These are phyloP conservation scores for Termitomyces titanicus DNA, from an alignment of 768 basidiomycete species.

Conservation along the genomic window DNA sequence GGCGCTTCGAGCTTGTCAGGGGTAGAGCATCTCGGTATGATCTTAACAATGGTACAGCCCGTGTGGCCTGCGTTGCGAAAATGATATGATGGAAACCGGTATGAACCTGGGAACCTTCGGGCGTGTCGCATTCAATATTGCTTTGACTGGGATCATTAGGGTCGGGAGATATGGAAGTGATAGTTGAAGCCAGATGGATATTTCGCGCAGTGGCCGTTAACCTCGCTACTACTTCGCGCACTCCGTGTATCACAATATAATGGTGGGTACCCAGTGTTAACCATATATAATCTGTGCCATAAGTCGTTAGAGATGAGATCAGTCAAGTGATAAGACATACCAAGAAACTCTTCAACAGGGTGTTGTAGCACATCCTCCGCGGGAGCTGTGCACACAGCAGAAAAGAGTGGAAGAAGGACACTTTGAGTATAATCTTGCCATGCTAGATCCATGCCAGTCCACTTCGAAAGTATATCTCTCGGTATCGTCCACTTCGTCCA, in stretches of 20 bases:
- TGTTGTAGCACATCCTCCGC: constrained; percentile 50
- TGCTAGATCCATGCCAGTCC: constrained; percentile 41
- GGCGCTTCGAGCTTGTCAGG: constrained; percentile 21
- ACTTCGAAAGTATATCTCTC: constrained; percentile 32
- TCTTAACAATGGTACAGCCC: constrained; percentile 50
- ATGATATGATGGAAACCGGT: constrained; percentile 63
- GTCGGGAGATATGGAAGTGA: constrained; percentile 42
- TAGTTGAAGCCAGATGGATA: constrained; percentile 52
- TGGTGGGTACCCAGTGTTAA: constrained; percentile 64
- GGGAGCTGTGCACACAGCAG: constrained; percentile 69
- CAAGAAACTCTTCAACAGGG: constrained; percentile 64
- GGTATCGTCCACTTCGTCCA: constrained; percentile 47
- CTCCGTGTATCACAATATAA: constrained; percentile 59
- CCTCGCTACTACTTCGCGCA: constrained; percentile 53
- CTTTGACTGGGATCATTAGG: constrained; percentile 26
- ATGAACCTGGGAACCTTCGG: constrained; percentile 24
- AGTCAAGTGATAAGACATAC: constrained; percentile 29
- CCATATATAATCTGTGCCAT: constrained; percentile 65
- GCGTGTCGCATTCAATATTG: constrained; percentile 34
- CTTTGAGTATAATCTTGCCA: constrained; percentile 52
- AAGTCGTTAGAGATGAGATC: not conserved
- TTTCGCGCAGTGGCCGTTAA: constrained; percentile 43
- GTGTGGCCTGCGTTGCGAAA: constrained; percentile 72
- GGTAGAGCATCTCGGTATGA: constrained; percentile 39
- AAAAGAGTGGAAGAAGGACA: constrained; percentile 63